Conservation (phyloP, 2,329 filamentous ascomycete genomes). For the Arachnopeziza araneosa region DNA sequence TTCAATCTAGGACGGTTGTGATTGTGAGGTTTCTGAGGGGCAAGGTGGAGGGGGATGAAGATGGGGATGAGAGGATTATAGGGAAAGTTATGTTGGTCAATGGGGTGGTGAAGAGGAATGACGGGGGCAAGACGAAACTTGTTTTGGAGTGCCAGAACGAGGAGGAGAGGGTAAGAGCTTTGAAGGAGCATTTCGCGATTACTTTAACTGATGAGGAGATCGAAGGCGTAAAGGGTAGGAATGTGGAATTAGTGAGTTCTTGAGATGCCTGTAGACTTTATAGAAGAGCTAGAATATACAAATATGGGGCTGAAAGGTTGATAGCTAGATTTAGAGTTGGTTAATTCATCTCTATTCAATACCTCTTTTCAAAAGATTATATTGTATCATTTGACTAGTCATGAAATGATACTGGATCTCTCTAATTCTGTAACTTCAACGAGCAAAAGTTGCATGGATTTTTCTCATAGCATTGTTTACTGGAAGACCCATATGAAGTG, state of each 20-base stretch:
- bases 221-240: constrained; percentile 43
- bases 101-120: constrained; percentile 47
- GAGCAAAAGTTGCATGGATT: too few relatives aligned
- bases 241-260: constrained; percentile 13
- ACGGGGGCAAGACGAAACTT: constrained; percentile 42
- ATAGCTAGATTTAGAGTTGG: too few relatives aligned
- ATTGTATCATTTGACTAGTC: too few relatives aligned
- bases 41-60: constrained; percentile 14
- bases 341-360: too few relatives aligned
- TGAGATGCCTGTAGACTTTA: too few relatives aligned
- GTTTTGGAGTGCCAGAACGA: constrained; percentile 45
- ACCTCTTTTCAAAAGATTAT: too few relatives aligned
- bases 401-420: too few relatives aligned
- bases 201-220: constrained; percentile 44
- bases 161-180: constrained; percentile 44
- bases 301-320: too few relatives aligned
- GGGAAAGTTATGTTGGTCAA: constrained; percentile 50
- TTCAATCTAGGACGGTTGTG: constrained; percentile 51
- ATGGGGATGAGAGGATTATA: constrained; percentile 36
- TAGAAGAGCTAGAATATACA: too few relatives aligned
- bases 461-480: too few relatives aligned
- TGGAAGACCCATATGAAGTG: not conserved
- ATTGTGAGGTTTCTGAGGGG: constrained; percentile 51
- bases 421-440: too few relatives aligned
- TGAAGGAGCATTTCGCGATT: constrained; percentile 47